Evolutionary conservation across 2,329 filamentous ascomycete genomes (phyloP), one percentile per base, ranked within the genome.

Genomic region (Cercospora janseana): DNA sequence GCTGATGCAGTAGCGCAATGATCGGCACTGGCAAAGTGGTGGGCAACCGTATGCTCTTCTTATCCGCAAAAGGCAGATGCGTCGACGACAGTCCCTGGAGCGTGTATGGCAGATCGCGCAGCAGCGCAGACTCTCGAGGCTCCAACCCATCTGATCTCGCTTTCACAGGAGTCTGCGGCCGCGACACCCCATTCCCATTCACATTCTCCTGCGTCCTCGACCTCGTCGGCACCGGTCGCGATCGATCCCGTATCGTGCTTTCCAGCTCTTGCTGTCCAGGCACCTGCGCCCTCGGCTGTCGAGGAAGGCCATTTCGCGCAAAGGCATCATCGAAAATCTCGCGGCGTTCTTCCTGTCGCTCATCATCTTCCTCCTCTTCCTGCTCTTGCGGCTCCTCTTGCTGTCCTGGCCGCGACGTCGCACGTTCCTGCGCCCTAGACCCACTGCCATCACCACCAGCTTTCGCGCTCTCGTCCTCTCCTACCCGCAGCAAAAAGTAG

Each of bases 71-170:
- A 0, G 84, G 79, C 29, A 97, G 74, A 57, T 91, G 88, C 1
- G 86, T 86, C 0, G 92, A 95, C 1, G 90, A 94, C 2, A 97
- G 75, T 0, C 93, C 93, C 70, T 97, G 93, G 0, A 97, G 75
- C 0, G 91, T 96, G 65, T 93, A 97, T 0, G 93, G 91, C 3
- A 97, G 75, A 65, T 97, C 92, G 20, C 76, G 70, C 28, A 79
- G 65, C 10, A 79, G 65, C 4, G 71, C 67, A 6, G 73, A 63
- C 54, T 79, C 76, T 7, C 73, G 28, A 10, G 57, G 62, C 26
- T 56, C 44, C 38, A 56, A 27, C 24, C 28, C 46, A 12, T 44
- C 44, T 18, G 21, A 27, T 10, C 37, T 21, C 40, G 29, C 57
- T 43, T 46, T 52, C 6, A 16, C 34, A 20, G 54, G 58, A 21